Conservation (phyloP, 106 monocot species). For the Dendrobium huoshanense region DNA sequence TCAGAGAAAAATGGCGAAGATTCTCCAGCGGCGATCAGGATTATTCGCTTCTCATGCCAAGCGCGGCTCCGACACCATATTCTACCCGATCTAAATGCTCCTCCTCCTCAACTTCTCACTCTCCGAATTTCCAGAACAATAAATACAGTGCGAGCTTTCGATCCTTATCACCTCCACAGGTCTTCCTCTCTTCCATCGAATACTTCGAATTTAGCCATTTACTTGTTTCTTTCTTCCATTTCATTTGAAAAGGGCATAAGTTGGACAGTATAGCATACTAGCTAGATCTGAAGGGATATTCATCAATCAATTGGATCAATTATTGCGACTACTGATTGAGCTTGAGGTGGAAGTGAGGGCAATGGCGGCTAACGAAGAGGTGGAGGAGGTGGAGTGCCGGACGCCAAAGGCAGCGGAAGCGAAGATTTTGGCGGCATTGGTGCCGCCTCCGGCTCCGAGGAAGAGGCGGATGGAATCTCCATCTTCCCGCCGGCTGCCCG, state of each 20-base stretch:
- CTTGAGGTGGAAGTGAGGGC: neutral
- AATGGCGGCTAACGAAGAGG: neutral
- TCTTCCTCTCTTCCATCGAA: neutral
- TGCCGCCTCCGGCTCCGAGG: slow-evolving; percentile 4
- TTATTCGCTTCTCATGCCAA: slow-evolving; percentile 1
- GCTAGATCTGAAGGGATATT: neutral
- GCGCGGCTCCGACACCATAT: neutral
- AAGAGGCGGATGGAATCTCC: neutral
- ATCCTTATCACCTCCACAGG: neutral
- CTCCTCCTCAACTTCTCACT: neutral
- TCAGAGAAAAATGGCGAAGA: slow-evolving; percentile 6
- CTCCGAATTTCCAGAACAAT: neutral
- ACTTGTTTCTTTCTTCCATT: neutral
- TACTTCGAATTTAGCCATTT: too few relatives aligned
- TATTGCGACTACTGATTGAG: neutral
- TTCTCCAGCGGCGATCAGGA: neutral
- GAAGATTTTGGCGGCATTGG: neutral
- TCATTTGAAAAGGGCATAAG: too few relatives aligned
- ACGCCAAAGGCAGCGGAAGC: neutral
- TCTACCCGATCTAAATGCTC: neutral
- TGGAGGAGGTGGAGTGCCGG: slow-evolving; percentile 1
- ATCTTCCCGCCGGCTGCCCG: neutral
- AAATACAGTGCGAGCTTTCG: neutral
- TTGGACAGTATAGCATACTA: too few relatives aligned
- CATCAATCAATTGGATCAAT: neutral